phyloP scores from a whole-genome alignment of 495 filamentous ascomycete species.

The Hamigera avellanea region DNA sequence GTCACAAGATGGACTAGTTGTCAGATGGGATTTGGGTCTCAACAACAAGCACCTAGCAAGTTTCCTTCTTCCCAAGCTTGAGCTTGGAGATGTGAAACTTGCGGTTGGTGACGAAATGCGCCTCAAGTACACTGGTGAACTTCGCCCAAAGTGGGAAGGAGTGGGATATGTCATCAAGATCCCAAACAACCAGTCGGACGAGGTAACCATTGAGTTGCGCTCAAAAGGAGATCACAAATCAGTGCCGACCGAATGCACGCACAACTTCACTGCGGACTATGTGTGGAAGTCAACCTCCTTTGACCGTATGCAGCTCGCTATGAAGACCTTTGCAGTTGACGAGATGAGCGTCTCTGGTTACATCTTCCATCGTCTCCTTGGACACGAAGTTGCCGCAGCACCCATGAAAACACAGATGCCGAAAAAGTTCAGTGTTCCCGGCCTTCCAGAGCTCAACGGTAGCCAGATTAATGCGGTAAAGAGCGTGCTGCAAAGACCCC shows the following conservation, averaged over 20 bases:
- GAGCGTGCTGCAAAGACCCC: slow-evolving; percentile 81
- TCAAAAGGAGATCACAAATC: slow-evolving; percentile 86
- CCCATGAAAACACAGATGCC: slow-evolving; percentile 96
- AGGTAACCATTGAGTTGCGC: slow-evolving; percentile 90
- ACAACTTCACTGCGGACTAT: slow-evolving; percentile 97
- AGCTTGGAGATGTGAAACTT: slow-evolving; percentile 95
- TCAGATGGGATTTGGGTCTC: slow-evolving; percentile 90
- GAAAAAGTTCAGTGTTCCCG: slow-evolving; percentile 92
- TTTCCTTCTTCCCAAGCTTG: slow-evolving; percentile 92
- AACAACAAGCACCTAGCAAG: slow-evolving; percentile 97
- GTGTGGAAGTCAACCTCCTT: slow-evolving; percentile 99
- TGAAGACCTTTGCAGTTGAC: slow-evolving; percentile 98
- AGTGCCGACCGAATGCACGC: slow-evolving; percentile 93
- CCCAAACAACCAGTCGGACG: slow-evolving; percentile 97
- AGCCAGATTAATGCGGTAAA: slow-evolving; percentile 97
- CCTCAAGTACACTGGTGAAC: slow-evolving; percentile 87
- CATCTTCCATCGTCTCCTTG: slow-evolving; percentile 95
- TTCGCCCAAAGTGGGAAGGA: slow-evolving; percentile 91
- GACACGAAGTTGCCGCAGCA: slow-evolving; percentile 89
- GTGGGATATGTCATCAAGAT: slow-evolving; percentile 99
- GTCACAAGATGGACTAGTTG: slow-evolving; percentile 85
- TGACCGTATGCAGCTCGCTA: slow-evolving; percentile 96
- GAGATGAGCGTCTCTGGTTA: slow-evolving; percentile 98
- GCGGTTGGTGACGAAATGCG: slow-evolving; percentile 99
- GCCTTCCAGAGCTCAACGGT: slow-evolving; percentile 87